Evolutionary conservation across 2,329 filamentous ascomycete genomes (phyloP).

Genomic region (Paecilomyces sp.): DNA sequence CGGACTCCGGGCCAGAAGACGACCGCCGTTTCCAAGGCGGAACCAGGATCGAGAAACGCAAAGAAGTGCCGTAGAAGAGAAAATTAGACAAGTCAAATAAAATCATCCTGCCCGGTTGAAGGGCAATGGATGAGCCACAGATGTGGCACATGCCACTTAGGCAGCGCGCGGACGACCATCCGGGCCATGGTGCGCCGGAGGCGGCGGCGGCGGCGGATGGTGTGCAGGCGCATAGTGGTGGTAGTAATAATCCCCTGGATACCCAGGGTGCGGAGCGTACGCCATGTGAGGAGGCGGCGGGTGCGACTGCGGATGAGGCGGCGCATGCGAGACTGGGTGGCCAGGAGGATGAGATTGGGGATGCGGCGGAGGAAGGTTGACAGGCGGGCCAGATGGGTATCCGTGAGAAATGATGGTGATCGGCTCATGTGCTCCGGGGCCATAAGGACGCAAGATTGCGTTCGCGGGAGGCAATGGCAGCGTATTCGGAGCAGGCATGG

Average conservation of each 20-base stretch:
- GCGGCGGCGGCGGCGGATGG: constrained; percentile 6
- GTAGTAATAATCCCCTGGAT: constrained; percentile 14
- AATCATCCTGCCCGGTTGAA: not conserved
- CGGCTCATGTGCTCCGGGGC: constrained; percentile 17
- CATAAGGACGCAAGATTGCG: constrained; percentile 13
- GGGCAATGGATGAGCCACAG: not conserved
- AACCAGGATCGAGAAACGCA: not conserved
- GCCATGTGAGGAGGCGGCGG: not conserved
- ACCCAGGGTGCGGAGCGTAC: not conserved
- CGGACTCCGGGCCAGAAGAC: not conserved
- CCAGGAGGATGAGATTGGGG: not conserved
- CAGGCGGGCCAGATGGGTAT: not conserved
- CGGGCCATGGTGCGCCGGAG: constrained; percentile 13
- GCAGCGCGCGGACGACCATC: constrained; percentile 4
- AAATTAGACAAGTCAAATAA: not conserved
- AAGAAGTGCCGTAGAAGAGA: not conserved
- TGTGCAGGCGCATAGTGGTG: constrained; percentile 13
- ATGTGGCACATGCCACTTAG: not conserved
- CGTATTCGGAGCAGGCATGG: constrained; percentile 7
- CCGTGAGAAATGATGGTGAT: constrained; percentile 11
- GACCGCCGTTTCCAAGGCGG: not conserved
- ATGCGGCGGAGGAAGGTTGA: not conserved
- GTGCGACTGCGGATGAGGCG: not conserved
- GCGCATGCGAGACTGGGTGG: not conserved
- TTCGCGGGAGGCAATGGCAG: not conserved